Base-by-base conservation (phyloP, 2,329 filamentous ascomycete species). In the Fusarium sp. region DNA sequence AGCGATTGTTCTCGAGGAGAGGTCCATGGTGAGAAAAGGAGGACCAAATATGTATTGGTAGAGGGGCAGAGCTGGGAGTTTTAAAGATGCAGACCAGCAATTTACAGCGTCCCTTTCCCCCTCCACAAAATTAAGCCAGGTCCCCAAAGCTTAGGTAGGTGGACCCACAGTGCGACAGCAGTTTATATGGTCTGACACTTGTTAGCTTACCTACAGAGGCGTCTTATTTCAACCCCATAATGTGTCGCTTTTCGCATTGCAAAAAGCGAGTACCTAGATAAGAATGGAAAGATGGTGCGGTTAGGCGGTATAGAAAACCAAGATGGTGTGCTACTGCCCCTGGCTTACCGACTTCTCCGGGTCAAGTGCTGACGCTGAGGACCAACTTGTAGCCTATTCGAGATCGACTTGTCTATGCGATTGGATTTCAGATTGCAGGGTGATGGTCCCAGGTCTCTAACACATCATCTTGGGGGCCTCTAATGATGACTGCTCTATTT, bases 11-110 rank as follows among this genome's bases (percentile, higher is more conserved):
- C 61, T 62, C 25, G 49, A 60, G 20, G 72, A 63, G 47, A 75
- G 37, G 49, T 67, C 70, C 74, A 75, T 75, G 41, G 25, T 29
- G 47, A 27, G 59, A 61, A 53, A 59, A 40, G 44, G 24, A 44
- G 46, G n/a, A 34, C n/a, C 27, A 51, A 47, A 44, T 45, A 48
- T 52, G n/a, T 37, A 37, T 57, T 27, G 30, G 37, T 42, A 25
- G 68, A 59, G 61, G 61, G 55, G 63, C 49, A 62, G 51, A 42
- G 37, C 47, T 20, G 47, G 49, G 53, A 45, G 37, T 55, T 40
- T 57, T 56, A 41, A 30, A 46, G n/a, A 59, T 63, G 29, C 20
- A 49, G 30, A 7, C 40, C 27, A 37, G 48, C 46, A 57, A 46
- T 32, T 41, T 29, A 57, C 52, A 65, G 46, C 32, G 46, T 14